A percentile compares a stretch with the other conserved stretches of the same genome.
Evolutionary conservation across 2,329 filamentous ascomycete genomes (phyloP).

Genomic region (Nannizzia gypsea): DNA sequence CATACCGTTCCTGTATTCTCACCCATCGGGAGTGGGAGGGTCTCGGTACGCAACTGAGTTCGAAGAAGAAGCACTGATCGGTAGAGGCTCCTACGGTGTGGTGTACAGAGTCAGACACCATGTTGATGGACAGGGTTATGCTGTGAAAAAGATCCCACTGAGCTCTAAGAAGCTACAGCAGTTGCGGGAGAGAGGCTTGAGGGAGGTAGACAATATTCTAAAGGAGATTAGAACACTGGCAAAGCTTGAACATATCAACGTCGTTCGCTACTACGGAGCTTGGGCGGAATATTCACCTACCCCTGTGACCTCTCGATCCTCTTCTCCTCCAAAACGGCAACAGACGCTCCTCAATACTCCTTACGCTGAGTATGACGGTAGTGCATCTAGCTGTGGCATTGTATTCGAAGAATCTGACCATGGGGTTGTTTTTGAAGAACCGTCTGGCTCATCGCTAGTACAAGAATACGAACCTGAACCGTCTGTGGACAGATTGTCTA

Average conservation of each 20-base stretch:
- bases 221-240: constrained; percentile 52
- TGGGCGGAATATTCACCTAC: constrained; percentile 45
- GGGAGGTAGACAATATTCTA: constrained; percentile 46
- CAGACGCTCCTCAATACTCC: constrained; percentile 12
- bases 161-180: constrained; percentile 41
- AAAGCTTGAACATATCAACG: constrained; percentile 51
- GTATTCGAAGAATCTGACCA: constrained; percentile 31
- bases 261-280: constrained; percentile 54
- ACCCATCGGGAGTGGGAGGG: constrained; percentile 6
- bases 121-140: constrained; percentile 51
- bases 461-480: neutral
- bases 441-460: neutral
- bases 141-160: constrained; percentile 54
- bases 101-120: constrained; percentile 52
- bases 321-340: neutral
- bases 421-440: constrained; percentile 17
- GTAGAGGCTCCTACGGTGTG: constrained; percentile 53
- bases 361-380: constrained; percentile 15
- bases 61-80: constrained; percentile 44
- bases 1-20: constrained; percentile 10
- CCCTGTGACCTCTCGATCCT: neutral
- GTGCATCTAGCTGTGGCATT: constrained; percentile 19
- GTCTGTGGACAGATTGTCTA: neutral
- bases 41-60: constrained; percentile 42
- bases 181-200: constrained; percentile 41